Percentiles rank a stretch among this genome's conserved stretches.
These are phyloP conservation scores for Lepiota venenata DNA, from an alignment of 768 basidiomycete species.

Conservation along the genomic window DNA sequence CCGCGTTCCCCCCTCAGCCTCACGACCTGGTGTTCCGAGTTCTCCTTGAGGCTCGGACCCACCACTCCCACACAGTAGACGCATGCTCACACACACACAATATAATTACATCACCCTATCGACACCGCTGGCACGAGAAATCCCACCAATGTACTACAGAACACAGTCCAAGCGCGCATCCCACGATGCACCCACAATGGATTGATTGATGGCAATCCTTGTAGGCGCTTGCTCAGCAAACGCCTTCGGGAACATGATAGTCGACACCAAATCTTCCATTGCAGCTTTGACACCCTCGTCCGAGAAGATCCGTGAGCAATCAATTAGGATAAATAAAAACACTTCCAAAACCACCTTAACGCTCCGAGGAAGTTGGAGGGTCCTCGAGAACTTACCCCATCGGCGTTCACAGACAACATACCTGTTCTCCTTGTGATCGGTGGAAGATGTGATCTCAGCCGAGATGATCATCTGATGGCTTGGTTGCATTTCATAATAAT, in stretches of 20 bases:
- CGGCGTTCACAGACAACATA: slow-evolving; percentile 41
- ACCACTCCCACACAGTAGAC: no score
- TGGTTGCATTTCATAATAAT: no score
- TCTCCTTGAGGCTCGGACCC: no score
- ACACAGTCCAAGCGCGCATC: no score
- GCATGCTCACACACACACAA: no score
- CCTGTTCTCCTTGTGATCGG: slow-evolving; percentile 27
- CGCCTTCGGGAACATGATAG: slow-evolving; percentile 43
- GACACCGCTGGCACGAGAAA: no score
- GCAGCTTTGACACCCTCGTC: slow-evolving; percentile 20
- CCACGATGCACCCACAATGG: no score
- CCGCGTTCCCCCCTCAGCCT: no score
- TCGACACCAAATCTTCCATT: slow-evolving; percentile 44
- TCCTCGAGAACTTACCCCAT: slow-evolving; percentile 37
- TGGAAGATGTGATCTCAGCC: slow-evolving; percentile 33
- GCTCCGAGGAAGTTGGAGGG: slow-evolving; percentile 41
- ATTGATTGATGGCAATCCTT: slow-evolving; percentile 22
- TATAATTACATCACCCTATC: no score
- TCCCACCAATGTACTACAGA: no score
- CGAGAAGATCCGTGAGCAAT: slow-evolving; percentile 27
- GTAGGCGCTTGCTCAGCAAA: slow-evolving; percentile 21
- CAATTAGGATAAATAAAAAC: slow-evolving; percentile 2
- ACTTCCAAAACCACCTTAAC: slow-evolving; percentile 48
- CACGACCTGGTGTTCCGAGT: no score
- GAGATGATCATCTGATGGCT: slow-evolving; percentile 47